Percentiles rank a stretch among this genome's conserved stretches.
phyloP scores from a whole-genome alignment of 2,329 filamentous ascomycete genomes.

The Venturia effusa region DNA sequence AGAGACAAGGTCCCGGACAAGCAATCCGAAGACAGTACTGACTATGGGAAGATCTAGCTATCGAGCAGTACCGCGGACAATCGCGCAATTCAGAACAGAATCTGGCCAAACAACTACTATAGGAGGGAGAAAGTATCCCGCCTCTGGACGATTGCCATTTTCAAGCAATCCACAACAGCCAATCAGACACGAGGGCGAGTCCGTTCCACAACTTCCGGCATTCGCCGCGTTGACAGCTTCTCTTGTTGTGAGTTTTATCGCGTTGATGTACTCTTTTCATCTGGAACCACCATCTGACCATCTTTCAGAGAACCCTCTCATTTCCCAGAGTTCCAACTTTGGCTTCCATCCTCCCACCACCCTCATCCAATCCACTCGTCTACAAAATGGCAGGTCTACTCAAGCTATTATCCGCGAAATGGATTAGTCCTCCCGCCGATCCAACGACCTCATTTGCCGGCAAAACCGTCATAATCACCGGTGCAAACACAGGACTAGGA shows the following conservation, averaged over 20 bases:
- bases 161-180: neutral
- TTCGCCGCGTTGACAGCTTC: neutral
- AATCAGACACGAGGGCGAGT: neutral
- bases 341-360: neutral
- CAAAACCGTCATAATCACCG: conserved; percentile 37
- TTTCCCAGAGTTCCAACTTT: too few species aligned
- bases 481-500: conserved; percentile 37
- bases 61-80: neutral
- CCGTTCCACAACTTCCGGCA: neutral
- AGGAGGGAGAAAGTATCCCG: neutral
- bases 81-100: neutral
- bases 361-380: neutral
- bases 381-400: neutral
- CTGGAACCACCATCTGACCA: neutral
- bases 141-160: neutral
- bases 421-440: conserved; percentile 19
- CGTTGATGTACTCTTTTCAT: neutral
- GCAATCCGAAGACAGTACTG: neutral
- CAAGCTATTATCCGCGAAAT: conserved; percentile 12
- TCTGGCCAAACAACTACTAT: neutral
- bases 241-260: neutral
- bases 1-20: neutral
- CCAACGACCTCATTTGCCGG: conserved; percentile 25
- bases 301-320: neutral
- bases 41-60: neutral